Conservation (phyloP, 768 basidiomycete species). For the Hemileccinum impolitum region DNA sequence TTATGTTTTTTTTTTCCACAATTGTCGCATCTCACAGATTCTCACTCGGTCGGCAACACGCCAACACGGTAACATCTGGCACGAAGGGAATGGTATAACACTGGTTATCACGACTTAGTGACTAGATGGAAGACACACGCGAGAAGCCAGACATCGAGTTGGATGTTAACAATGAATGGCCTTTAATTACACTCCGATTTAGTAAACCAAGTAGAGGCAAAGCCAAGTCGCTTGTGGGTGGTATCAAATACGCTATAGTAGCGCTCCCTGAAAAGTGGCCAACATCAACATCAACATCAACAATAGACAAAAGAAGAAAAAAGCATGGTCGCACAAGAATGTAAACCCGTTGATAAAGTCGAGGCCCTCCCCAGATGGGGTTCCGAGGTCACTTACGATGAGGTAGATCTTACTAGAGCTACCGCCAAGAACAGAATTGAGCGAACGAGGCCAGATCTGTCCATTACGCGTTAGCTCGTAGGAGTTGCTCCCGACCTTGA, state of each 20-base stretch:
- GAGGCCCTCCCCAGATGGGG: constrained; percentile 4
- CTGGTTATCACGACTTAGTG: too few relatives aligned
- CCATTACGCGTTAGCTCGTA: constrained; percentile 18
- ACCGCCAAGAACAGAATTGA: constrained; percentile 26
- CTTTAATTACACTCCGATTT: not conserved
- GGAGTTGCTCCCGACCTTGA: constrained; percentile 1
- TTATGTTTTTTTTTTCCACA: too few relatives aligned
- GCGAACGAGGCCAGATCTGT: constrained; percentile 4
- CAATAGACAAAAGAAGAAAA: not conserved
- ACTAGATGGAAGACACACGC: too few relatives aligned
- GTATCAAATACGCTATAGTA: not conserved
- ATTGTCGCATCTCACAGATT: too few relatives aligned
- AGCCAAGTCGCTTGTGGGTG: not conserved
- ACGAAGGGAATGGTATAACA: not conserved
- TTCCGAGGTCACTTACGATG: constrained; percentile 14
- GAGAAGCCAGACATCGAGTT: too few relatives aligned
- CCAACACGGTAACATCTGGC: too few relatives aligned
- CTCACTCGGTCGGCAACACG: too few relatives aligned
- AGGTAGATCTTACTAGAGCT: constrained; percentile 19
- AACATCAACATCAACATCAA: not conserved
- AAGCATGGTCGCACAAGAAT: constrained; percentile 9
- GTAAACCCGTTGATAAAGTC: constrained; percentile 15
- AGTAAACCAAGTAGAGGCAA: not conserved
- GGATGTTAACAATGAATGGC: too few relatives aligned
- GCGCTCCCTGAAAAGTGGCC: not conserved